Evolutionary conservation across 2,329 filamentous ascomycete genomes (phyloP).

Genomic region (Neoarthrinium moseri): DNA sequence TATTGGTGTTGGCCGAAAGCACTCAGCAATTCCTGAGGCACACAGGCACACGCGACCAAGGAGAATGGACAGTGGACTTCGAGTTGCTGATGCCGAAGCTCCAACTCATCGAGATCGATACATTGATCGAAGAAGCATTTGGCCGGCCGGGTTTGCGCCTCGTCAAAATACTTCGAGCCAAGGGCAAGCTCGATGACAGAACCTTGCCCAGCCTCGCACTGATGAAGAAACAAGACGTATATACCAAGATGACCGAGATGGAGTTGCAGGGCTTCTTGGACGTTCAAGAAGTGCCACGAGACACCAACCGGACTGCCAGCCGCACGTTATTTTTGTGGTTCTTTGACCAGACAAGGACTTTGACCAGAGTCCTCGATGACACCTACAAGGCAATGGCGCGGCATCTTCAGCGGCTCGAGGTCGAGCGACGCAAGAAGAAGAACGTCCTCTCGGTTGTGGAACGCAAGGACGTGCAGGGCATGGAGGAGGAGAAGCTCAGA

Average conservation of each 20-base stretch:
- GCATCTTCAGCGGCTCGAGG: slow-evolving; percentile 74
- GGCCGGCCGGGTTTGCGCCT: slow-evolving; percentile 77
- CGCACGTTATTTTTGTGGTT: slow-evolving; percentile 91
- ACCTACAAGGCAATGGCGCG: slow-evolving; percentile 89
- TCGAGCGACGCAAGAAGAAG: slow-evolving; percentile 70
- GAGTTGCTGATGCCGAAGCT: slow-evolving; percentile 68
- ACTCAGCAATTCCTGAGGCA: slow-evolving; percentile 67
- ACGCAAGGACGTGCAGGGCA: slow-evolving; percentile 80
- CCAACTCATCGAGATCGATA: slow-evolving; percentile 76
- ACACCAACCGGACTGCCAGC: slow-evolving; percentile 76
- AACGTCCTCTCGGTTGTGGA: slow-evolving; percentile 79
- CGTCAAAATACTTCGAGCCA: slow-evolving; percentile 79
- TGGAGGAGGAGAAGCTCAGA: slow-evolving; percentile 77
- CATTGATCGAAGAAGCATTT: slow-evolving; percentile 74
- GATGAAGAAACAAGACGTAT: slow-evolving; percentile 81
- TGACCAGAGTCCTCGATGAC: slow-evolving; percentile 71
- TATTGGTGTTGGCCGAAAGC: slow-evolving; percentile 71
- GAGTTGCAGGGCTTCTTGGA: slow-evolving; percentile 85
- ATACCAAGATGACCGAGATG: slow-evolving; percentile 80
- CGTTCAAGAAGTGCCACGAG: slow-evolving; percentile 90
- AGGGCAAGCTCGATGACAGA: slow-evolving; percentile 95
- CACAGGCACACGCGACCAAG: slow-evolving; percentile 59
- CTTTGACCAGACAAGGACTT: slow-evolving; percentile 75
- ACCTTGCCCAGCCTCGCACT: slow-evolving; percentile 77
- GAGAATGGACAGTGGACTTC: slow-evolving; percentile 85